Base-by-base conservation (phyloP, 2,329 filamentous ascomycete species). In the Beauveria australis region DNA sequence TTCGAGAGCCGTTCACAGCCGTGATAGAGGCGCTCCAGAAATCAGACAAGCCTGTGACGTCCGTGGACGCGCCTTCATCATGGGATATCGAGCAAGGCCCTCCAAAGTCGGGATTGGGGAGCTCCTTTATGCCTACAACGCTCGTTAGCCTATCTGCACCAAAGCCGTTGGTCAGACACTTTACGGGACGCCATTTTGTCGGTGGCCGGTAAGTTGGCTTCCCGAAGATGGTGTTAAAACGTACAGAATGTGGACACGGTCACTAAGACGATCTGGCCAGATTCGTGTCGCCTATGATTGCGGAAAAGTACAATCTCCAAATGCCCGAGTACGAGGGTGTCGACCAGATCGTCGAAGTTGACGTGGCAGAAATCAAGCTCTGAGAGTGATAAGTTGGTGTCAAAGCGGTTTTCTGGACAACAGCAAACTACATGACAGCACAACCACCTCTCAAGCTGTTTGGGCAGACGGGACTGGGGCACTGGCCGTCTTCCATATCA, bases 1-100 rank as follows among this genome's bases (percentile, higher is more conserved):
- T 99, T 58, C 87, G 94, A n/a, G 91, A 96, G 65, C 94, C 94
- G 1, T 99, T 97, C 70, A 87, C 88, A 0, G 80, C 81, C 0
- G 89, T 97, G 16, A 95, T 99, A 67, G 78, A 82, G 63, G 86
- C 89, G 8, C 79, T 99, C 43, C 84, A 91, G 66, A 80, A 86
- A 47, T 88, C 89, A 5, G 81, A 81, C 28, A 69, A 94, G 8
- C 89, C 92, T 0, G 89, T 97, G 0, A 87, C 94, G 3, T 89
- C 91, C 3, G 90, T 99, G 24, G 94, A 99, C 75, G 92, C 91
- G 7, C 94, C 94, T 1, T 96, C 91, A 37, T 94, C 90, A 1
- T 99, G 94, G 94, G 86, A 94, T 72, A 95, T 99, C 61, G 90
- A 96, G 69, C 78, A 80, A 12, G 94, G 94, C 0, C 93, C 93